Percentiles rank a stretch among this genome's conserved stretches.
phyloP scores from a whole-genome alignment of 441 rosid species.

The Populus hybrid region DNA sequence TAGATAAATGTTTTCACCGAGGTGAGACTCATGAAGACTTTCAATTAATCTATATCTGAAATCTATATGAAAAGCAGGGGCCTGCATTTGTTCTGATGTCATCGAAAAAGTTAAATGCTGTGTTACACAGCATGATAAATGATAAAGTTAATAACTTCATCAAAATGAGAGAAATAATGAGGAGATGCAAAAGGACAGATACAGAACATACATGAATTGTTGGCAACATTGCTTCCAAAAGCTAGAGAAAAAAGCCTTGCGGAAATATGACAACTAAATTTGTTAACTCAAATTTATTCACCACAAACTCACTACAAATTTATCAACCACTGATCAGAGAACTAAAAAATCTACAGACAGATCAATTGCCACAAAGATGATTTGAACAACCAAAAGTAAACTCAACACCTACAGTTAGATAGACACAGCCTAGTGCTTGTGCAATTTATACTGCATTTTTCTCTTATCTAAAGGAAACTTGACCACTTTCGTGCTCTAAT shows the following conservation, averaged over 20 bases:
- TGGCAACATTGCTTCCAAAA: background rate
- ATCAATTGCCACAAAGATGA: background rate
- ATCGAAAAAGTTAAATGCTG: background rate
- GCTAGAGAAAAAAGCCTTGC: background rate
- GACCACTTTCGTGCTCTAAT: background rate
- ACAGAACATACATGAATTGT: background rate
- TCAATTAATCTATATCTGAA: background rate
- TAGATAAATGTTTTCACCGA: background rate
- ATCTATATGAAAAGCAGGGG: background rate
- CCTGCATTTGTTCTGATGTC: background rate
- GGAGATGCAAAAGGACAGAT: background rate
- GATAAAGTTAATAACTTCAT: background rate
- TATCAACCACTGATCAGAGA: background rate
- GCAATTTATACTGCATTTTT: background rate
- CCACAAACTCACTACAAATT: background rate
- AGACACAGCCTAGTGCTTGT: background rate
- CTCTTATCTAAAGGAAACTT: background rate
- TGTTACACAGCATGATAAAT: background rate
- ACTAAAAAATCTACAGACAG: background rate
- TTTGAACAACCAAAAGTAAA: background rate
- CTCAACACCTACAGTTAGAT: background rate
- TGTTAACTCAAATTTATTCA: background rate
- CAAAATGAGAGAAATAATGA: background rate
- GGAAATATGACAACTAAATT: background rate
- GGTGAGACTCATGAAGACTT: background rate